Evolutionary conservation across 805 yeast genomes (phyloP), one percentile per base, ranked within the genome.

Genomic region (Candida coleopterorum): DNA sequence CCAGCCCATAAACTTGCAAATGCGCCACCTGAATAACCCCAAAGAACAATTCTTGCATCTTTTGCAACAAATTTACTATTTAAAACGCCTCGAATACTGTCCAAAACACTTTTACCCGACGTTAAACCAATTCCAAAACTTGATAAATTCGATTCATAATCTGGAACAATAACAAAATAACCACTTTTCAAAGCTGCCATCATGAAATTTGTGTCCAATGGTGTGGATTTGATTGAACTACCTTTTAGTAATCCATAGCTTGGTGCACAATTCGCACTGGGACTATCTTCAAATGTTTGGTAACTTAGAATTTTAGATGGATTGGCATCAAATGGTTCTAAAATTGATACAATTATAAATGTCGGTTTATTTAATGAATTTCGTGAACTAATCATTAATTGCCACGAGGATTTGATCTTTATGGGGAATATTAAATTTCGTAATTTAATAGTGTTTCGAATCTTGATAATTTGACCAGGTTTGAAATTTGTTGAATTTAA

Each of bases 11-110:
- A 54, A 16, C 59, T 36, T 9, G 69, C 64, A 25, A 60, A 41
- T 1, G 66, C 51, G 9, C 68, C 69, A n/a, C 70, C 70, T 4
- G 66, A 59, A 35, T 55, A 64, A 0, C 70, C 70, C 62, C 62
- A 63, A 32, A 62, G 17, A 11, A 44, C 48, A 4, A 50, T 39
- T 18, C 44, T 41, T 9, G 55, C 53, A 36, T 46, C 43, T 4
- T 41, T 12, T 3, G 38, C 23, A 9, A 52, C 12, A 2, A 56
- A 55, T 41, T 4, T 22, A 23, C 14, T 41, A 9, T 57, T 50
- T 4, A 39, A 20, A 18, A 41, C 35, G 3, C 55, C 70, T 32
- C 60, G 41, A 12, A 64, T 37, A 2, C 60, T 44, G 36, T 64
- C 58, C 35, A 64, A 53, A 0, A 51, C 44, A 6, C 55, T 55